A percentile compares a stretch with the other conserved stretches of the same genome.
Conservation (phyloP, 345 rosid species). For the Diplotaxis tenuifolia region DNA sequence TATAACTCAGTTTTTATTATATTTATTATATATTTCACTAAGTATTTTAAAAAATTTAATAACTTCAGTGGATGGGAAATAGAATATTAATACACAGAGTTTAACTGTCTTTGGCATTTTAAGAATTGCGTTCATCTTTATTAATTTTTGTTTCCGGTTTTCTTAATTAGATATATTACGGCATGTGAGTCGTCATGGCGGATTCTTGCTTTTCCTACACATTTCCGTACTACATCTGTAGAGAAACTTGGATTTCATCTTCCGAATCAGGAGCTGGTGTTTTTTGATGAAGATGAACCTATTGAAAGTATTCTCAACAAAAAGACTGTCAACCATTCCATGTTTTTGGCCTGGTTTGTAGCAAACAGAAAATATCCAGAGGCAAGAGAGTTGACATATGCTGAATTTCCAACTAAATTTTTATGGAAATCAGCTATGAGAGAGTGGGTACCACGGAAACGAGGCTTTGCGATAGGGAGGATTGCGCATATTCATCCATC, state of each 20-base stretch:
- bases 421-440: not conserved
- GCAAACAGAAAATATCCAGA: not conserved
- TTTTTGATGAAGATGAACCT: not conserved
- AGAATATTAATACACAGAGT: no score
- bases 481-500: not conserved
- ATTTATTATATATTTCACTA: no score
- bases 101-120: no score
- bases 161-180: not conserved
- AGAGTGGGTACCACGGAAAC: not conserved
- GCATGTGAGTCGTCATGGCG: not conserved
- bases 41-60: no score
- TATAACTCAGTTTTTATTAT: no score
- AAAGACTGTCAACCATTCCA: not conserved
- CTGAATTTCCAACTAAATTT: not conserved
- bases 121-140: not conserved
- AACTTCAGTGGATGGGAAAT: no score
- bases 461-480: not conserved
- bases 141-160: not conserved
- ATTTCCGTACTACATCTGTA: no score
- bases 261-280: not conserved
- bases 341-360: not conserved
- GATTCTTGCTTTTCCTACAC: not conserved
- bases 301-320: not conserved
- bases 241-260: no score
- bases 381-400: not conserved